A percentile compares a stretch with the other conserved stretches of the same genome.
These are phyloP conservation scores for Neurospora sp. DNA, from an alignment of 495 filamentous ascomycete genomes.

Conservation along the genomic window DNA sequence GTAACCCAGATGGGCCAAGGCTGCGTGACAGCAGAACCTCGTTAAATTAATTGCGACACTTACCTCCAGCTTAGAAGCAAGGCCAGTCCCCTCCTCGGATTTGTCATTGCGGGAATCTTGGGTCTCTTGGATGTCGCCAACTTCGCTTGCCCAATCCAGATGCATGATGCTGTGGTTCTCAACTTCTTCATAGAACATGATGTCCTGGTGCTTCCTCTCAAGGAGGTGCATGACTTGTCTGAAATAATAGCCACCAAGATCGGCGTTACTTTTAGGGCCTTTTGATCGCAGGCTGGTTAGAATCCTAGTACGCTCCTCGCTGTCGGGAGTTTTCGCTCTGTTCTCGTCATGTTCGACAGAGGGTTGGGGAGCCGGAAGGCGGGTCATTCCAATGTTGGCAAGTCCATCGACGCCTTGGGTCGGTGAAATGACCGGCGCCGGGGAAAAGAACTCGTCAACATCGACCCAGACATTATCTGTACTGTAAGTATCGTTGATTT, in stretches of 20 bases:
- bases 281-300: not conserved
- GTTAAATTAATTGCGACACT: not conserved
- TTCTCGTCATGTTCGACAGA: not conserved
- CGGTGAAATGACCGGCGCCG: not conserved
- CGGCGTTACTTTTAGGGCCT: conserved; percentile 1
- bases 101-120: not conserved
- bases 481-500: not conserved
- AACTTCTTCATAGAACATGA: conserved; percentile 9
- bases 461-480: not conserved
- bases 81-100: not conserved
- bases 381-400: not conserved
- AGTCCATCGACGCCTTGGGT: not conserved
- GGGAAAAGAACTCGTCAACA: not conserved
- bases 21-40: not conserved
- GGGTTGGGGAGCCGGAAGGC: not conserved
- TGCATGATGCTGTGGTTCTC: conserved; percentile 10
- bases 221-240: conserved; percentile 3
- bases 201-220: conserved; percentile 7
- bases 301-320: not conserved
- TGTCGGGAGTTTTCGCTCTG: not conserved
- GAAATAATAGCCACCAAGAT: conserved; percentile 4
- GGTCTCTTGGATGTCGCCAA: not conserved
- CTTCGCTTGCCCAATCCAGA: conserved; percentile 9
- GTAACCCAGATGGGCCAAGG: not conserved
- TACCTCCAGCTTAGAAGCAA: not conserved